Conservation (phyloP, 176 grass and related monocot species). For the Olyra latifolia region DNA sequence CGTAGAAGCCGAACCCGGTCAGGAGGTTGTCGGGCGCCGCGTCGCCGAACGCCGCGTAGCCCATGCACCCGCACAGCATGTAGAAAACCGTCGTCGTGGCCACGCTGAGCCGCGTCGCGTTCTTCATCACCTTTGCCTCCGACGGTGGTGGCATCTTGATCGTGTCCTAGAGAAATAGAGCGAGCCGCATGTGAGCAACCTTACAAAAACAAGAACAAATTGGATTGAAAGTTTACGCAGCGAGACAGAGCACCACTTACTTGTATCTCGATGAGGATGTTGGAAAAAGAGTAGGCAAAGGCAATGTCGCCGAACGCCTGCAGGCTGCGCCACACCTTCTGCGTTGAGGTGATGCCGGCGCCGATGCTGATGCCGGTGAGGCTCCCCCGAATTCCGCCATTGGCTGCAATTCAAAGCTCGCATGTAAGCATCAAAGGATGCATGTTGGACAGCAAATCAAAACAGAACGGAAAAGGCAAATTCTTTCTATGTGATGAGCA, state of each 20-base stretch:
- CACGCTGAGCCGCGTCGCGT: constrained; percentile 50
- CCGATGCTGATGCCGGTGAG: constrained; percentile 43
- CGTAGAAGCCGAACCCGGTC: constrained; percentile 74
- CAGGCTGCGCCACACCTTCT: constrained; percentile 39
- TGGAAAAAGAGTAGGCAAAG: constrained; percentile 47
- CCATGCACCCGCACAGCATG: constrained; percentile 86
- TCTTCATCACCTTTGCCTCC: constrained; percentile 74
- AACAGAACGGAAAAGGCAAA: too few species aligned
- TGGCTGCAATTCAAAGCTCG: constrained; percentile 28
- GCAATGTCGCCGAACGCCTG: constrained; percentile 48
- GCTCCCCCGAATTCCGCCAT: constrained; percentile 38
- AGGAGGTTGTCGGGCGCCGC: constrained; percentile 60
- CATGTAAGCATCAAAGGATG: background rate
- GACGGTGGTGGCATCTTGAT: constrained; percentile 63
- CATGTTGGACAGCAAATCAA: background rate
- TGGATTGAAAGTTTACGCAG: background rate
- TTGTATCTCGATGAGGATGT: constrained; percentile 55
- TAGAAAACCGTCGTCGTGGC: constrained; percentile 57
- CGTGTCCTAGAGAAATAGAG: constrained; percentile 41
- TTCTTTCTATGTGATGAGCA: background rate
- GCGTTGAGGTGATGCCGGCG: background rate
- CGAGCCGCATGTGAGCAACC: background rate
- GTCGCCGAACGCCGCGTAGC: constrained; percentile 76
- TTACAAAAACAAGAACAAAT: background rate
- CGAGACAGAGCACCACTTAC: background rate